Evolutionary conservation across 1,139 yeast genomes (phyloP).

Genomic region (Yamadazyma friedrichii): DNA sequence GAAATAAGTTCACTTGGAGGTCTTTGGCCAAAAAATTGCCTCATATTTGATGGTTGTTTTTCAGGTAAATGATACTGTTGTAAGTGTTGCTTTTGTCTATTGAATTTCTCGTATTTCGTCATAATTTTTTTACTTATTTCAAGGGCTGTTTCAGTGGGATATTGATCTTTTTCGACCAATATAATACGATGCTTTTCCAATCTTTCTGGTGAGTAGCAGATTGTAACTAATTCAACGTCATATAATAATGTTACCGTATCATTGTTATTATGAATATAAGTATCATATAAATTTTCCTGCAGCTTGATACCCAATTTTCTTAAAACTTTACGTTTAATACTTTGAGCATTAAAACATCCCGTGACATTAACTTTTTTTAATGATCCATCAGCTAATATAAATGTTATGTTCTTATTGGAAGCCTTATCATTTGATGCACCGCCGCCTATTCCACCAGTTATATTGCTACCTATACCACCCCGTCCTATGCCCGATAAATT

Average conservation of each 20-base stretch:
- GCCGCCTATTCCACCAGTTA: constrained; percentile 70
- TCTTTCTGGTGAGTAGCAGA: constrained; percentile 74
- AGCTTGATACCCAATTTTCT: constrained; percentile 55
- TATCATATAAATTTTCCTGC: constrained; percentile 41
- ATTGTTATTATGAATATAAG: constrained; percentile 32
- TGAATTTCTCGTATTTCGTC: constrained; percentile 34
- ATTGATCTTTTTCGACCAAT: constrained; percentile 60
- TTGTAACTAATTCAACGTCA: constrained; percentile 79
- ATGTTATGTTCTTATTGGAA: constrained; percentile 52
- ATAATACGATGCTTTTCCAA: constrained; percentile 72
- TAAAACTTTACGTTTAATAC: constrained; percentile 70
- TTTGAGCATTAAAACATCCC: constrained; percentile 79
- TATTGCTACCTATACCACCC: constrained; percentile 43
- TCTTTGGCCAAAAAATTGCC: constrained; percentile 77
- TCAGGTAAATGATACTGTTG: constrained; percentile 27
- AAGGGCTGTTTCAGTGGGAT: constrained; percentile 65
- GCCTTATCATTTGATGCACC: constrained; percentile 60
- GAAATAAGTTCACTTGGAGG: constrained; percentile 94
- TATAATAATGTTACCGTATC: constrained; percentile 49
- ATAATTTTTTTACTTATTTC: constrained; percentile 54
- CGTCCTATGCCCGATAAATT: constrained; percentile 9
- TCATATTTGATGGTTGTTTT: constrained; percentile 30
- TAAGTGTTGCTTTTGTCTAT: constrained; percentile 16
- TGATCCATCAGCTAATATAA: constrained; percentile 77
- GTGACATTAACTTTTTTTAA: constrained; percentile 69